These are phyloP conservation scores for Eimeria brunetti DNA, from an alignment of 169 alveolate species.

Conservation along the genomic window DNA sequence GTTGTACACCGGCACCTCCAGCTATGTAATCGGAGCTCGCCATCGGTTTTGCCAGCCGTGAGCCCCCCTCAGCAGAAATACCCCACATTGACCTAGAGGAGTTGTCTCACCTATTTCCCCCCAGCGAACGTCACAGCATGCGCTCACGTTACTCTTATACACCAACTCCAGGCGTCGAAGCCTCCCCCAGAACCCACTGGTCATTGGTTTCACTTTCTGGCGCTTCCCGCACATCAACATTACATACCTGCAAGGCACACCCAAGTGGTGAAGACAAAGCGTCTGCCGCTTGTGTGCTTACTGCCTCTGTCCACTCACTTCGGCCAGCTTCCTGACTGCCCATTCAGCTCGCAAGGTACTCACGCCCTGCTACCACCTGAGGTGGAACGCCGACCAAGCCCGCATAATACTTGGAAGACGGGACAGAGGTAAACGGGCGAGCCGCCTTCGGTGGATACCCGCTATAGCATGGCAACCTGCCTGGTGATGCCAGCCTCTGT, in stretches of 20 bases:
- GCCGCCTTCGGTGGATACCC: too few relatives aligned
- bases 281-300: not conserved
- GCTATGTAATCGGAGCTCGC: not conserved
- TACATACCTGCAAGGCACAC: not conserved
- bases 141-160: not conserved
- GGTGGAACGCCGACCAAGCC: not conserved
- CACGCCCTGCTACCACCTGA: not conserved
- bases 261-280: not conserved
- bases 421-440: too few relatives aligned
- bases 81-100: not conserved
- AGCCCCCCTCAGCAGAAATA: not conserved
- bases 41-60: not conserved
- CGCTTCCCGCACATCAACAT: not conserved
- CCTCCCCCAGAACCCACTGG: not conserved
- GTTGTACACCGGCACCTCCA: not conserved
- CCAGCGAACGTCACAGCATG: not conserved
- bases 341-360: not conserved
- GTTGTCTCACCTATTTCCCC: not conserved
- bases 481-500: not conserved
- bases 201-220: not conserved
- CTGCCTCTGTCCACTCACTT: not conserved
- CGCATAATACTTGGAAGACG: too few relatives aligned
- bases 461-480: not conserved
- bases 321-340: not conserved
- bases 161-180: not conserved